Percentiles rank a stretch among this genome's conserved stretches.
phyloP scores from a whole-genome alignment of 1,139 yeast genomes.

The Candida glucosophila region DNA sequence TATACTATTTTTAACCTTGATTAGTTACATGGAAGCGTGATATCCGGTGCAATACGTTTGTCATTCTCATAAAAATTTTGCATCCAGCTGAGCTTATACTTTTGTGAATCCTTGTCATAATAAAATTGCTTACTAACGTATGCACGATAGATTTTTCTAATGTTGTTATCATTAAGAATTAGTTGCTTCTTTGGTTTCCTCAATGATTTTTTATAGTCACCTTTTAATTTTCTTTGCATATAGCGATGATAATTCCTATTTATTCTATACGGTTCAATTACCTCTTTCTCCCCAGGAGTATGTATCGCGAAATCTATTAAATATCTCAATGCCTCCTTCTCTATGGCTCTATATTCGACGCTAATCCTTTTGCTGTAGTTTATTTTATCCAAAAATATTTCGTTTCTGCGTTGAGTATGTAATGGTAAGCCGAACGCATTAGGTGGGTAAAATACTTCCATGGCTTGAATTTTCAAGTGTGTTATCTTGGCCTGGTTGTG shows the following conservation, averaged over 20 bases:
- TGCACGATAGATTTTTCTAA: constrained; percentile 19
- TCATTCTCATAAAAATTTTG: constrained; percentile 16
- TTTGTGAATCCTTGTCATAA: constrained; percentile 9
- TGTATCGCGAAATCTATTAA: constrained; percentile 11
- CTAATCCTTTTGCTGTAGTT: constrained; percentile 15
- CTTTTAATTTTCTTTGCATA: constrained; percentile 15
- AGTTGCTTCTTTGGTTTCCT: constrained; percentile 20
- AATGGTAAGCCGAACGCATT: constrained; percentile 25
- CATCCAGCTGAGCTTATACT: constrained; percentile 16
- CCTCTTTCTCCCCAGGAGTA: constrained; percentile 6
- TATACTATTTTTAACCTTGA: constrained; percentile 25
- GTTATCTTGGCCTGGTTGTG: constrained; percentile 12
- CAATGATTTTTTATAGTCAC: constrained; percentile 9
- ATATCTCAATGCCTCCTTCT: constrained; percentile 9
- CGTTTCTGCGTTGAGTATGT: constrained; percentile 20
- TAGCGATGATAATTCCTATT: constrained; percentile 22
- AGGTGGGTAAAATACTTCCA: constrained; percentile 28
- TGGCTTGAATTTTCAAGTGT: constrained; percentile 16
- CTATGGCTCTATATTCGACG: constrained; percentile 15
- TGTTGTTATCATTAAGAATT: constrained; percentile 24
- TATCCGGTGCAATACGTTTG: constrained; percentile 2
- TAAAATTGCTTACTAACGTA: constrained; percentile 27
- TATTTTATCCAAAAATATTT: constrained; percentile 16
- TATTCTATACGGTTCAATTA: constrained; percentile 8
- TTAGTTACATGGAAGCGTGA: constrained; percentile 1